Evolutionary conservation across 2,329 filamentous ascomycete genomes (phyloP).

Genomic region (Pseudogymnoascus sp.): DNA sequence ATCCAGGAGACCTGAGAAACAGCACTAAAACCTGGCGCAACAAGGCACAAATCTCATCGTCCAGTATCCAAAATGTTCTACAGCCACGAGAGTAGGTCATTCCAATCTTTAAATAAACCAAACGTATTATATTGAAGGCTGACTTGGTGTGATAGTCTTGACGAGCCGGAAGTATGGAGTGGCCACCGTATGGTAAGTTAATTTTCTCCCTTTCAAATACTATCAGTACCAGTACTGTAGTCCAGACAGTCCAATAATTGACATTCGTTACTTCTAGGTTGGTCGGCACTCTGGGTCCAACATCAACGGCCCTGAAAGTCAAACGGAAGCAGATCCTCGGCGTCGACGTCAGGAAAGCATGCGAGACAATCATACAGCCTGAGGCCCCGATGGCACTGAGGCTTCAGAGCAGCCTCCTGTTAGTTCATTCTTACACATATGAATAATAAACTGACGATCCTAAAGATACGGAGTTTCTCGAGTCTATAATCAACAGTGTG

Average conservation of each 20-base stretch:
- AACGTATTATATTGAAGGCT: neutral
- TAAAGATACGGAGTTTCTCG: slow-evolving; percentile 66
- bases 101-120: neutral
- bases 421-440: slow-evolving; percentile 21
- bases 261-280: slow-evolving; percentile 49
- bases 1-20: neutral
- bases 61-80: slow-evolving; percentile 64
- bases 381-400: slow-evolving; percentile 82
- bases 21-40: neutral
- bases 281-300: slow-evolving; percentile 76
- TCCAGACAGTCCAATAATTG: neutral
- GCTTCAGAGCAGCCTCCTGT: slow-evolving; percentile 81
- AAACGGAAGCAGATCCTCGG: slow-evolving; percentile 79
- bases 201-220: neutral
- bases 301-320: slow-evolving; percentile 61
- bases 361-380: slow-evolving; percentile 76
- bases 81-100: slow-evolving; percentile 74
- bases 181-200: slow-evolving; percentile 77
- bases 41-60: neutral
- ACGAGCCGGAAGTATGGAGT: slow-evolving; percentile 84
- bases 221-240: neutral
- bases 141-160: slow-evolving; percentile 50
- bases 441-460: slow-evolving; percentile 10
- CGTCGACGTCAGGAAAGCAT: slow-evolving; percentile 80
- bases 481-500: slow-evolving; percentile 80